A percentile compares a stretch with the other conserved stretches of the same genome.
Evolutionary conservation across 1,139 yeast genomes (phyloP).

Genomic region (Yamadazyma taylorii): DNA sequence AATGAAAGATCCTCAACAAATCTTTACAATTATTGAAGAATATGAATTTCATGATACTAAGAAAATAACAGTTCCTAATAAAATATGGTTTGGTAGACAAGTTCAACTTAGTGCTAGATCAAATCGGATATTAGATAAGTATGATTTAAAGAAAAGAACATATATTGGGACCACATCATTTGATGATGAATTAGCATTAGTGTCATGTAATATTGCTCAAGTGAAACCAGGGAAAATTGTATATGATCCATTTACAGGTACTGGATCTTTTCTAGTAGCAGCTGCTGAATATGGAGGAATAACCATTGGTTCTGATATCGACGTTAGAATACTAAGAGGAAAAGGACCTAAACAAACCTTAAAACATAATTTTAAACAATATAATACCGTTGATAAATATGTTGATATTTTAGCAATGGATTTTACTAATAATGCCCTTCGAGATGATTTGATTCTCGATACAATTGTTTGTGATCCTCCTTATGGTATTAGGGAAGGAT

Average conservation of each 20-base stretch:
- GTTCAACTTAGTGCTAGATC: constrained; percentile 66
- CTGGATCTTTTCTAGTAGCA: constrained; percentile 91
- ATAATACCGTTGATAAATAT: constrained; percentile 56
- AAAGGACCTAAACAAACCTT: constrained; percentile 54
- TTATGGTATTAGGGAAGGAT: constrained; percentile 94
- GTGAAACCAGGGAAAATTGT: constrained; percentile 63
- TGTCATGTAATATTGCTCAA: constrained; percentile 84
- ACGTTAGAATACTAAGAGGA: constrained; percentile 80
- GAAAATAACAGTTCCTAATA: constrained; percentile 53
- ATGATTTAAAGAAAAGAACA: constrained; percentile 78
- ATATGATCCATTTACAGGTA: constrained; percentile 96
- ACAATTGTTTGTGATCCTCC: constrained; percentile 96
- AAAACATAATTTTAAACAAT: constrained; percentile 70
- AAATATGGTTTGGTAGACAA: constrained; percentile 75
- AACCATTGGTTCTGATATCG: constrained; percentile 88
- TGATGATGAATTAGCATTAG: constrained; percentile 83
- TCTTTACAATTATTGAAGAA: constrained; percentile 73
- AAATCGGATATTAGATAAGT: constrained; percentile 63
- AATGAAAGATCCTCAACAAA: constrained; percentile 76
- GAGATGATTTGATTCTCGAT: constrained; percentile 64
- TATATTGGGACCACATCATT: constrained; percentile 96
- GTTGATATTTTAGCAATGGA: constrained; percentile 89
- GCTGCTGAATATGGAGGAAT: constrained; percentile 85
- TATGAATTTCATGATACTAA: constrained; percentile 54
- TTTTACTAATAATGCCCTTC: constrained; percentile 85